Base-by-base conservation (phyloP, 345 rosid species). In the Murraya paniculata region DNA sequence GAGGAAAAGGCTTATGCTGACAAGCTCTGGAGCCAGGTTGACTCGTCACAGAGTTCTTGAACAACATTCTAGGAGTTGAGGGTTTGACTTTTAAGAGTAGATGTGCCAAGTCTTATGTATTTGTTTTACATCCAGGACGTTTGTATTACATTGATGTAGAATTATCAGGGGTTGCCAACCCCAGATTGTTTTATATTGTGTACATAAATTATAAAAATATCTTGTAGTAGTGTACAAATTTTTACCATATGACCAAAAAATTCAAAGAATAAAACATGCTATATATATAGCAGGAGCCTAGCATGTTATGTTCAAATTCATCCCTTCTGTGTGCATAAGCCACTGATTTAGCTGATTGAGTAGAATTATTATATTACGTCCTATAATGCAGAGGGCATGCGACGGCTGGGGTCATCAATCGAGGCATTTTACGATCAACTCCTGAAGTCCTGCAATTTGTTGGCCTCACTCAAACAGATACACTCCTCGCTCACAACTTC, bases 1-100 rank as follows among this genome's bases (percentile, higher is more conserved):
- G 98, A 92, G 72, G 95, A 91, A 73, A 89, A 82, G 80, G 91
- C 88, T 75, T 93, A 93, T 71, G 96, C 90, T 45, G 88, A 87
- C 80, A 85, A 77, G 74, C 87, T 90, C 27, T 93, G 99, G 96
- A 89, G 79, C 73, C 90, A 89, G 78, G 93, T 90, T 33, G 95
- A 90, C 76, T 89, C 90, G 0, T 88, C 91, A n/a, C 78, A 80
- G 78, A 90, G 89, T 78, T 79, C 82, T 61, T 87, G 86, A 89
- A 38, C 50, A 72, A 56, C 69, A 24, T 9, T 38, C 14, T 5
- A 3, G 41, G 19, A 60, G 58, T 24, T 19, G n/a, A 33, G 50
- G 41, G 38, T 79, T 78, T 66, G 13, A 76, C 62, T 33, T 10
- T 33, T 39, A 7, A 27, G 53, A 36, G 30, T 8, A 36, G 8